These are phyloP conservation scores for Lithocarpus polystachyus DNA, from an alignment of 306 rosid genomes.

Conservation along the genomic window DNA sequence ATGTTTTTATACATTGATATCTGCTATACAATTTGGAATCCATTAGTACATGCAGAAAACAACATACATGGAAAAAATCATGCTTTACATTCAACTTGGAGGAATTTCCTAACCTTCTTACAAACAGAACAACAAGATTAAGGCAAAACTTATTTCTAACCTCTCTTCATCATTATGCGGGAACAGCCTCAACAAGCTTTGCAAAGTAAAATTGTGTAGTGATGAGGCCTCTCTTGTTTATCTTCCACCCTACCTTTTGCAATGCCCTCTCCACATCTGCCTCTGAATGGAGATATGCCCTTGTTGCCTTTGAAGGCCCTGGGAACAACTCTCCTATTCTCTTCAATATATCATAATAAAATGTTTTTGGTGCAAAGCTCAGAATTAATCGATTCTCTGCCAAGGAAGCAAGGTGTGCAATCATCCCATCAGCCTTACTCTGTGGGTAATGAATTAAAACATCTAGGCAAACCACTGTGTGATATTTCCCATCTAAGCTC, in stretches of 20 bases:
- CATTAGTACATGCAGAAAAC: constrained; percentile 27
- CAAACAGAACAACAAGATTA: constrained; percentile 15
- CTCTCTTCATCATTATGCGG: constrained; percentile 41
- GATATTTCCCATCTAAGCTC: constrained; percentile 80
- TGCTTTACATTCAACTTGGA: constrained; percentile 42
- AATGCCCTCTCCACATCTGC: constrained; percentile 84
- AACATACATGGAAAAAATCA: constrained; percentile 19
- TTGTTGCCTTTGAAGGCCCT: constrained; percentile 93
- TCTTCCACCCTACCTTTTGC: constrained; percentile 78
- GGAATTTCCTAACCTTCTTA: constrained; percentile 27
- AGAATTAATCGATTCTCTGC: constrained; percentile 73
- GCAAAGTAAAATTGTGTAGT: constrained; percentile 92
- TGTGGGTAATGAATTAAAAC: constrained; percentile 94
- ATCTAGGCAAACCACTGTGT: constrained; percentile 77
- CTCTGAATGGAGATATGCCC: constrained; percentile 92
- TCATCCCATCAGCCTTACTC: constrained; percentile 85
- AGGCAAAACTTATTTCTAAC: constrained; percentile 37
- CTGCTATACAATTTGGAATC: constrained; percentile 11
- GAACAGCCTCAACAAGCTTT: constrained; percentile 89
- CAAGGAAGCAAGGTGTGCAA: constrained; percentile 83
- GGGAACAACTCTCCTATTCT: constrained; percentile 96
- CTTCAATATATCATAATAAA: constrained; percentile 73
- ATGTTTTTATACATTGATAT: constrained; percentile 13
- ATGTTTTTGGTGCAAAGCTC: constrained; percentile 93
- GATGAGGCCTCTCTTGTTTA: constrained; percentile 70